phyloP scores from a whole-genome alignment of 2,329 filamentous ascomycete genomes.

The Aspergillus sp. region DNA sequence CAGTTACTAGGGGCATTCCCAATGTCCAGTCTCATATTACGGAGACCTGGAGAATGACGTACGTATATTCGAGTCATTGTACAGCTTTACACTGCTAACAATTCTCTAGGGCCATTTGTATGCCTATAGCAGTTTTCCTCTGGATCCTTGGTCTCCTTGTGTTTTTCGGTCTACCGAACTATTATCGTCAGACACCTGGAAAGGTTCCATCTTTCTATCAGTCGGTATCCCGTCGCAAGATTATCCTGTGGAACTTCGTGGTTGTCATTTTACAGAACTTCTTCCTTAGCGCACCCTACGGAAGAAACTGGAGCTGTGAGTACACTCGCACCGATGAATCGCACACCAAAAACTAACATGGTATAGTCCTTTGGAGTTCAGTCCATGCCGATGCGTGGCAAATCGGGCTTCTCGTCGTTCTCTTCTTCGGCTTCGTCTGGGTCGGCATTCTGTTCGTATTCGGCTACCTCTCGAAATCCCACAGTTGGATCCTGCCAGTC shows the following conservation, averaged over 20 bases:
- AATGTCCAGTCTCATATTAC: conserved; percentile 42
- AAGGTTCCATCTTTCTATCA: conserved; percentile 69
- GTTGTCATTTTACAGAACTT: conserved; percentile 69
- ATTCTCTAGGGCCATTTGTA: conserved; percentile 53
- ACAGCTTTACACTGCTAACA: conserved; percentile 24
- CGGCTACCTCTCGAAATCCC: conserved; percentile 60
- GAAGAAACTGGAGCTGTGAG: conserved; percentile 67
- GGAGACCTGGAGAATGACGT: conserved; percentile 52
- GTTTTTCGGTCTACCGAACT: conserved; percentile 66
- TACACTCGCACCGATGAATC: neutral
- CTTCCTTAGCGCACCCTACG: conserved; percentile 68
- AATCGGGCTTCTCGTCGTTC: conserved; percentile 56
- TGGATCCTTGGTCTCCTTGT: conserved; percentile 61
- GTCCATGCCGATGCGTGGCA: conserved; percentile 61
- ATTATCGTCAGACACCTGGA: conserved; percentile 68
- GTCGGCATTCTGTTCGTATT: conserved; percentile 51
- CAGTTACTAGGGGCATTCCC: conserved; percentile 48
- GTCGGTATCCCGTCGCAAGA: conserved; percentile 64
- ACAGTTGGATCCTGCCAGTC: conserved; percentile 69
- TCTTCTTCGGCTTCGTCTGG: conserved; percentile 63
- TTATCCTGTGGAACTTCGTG: conserved; percentile 70
- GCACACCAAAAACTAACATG: conserved; percentile 8
- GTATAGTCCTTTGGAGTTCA: conserved; percentile 60
- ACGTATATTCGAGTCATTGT: conserved; percentile 19
- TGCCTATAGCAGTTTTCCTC: conserved; percentile 62